Evolutionary conservation across 192 early-diverging fungal species (phyloP), one percentile per base, ranked within the genome.

Genomic region (Physocladia obscura): DNA sequence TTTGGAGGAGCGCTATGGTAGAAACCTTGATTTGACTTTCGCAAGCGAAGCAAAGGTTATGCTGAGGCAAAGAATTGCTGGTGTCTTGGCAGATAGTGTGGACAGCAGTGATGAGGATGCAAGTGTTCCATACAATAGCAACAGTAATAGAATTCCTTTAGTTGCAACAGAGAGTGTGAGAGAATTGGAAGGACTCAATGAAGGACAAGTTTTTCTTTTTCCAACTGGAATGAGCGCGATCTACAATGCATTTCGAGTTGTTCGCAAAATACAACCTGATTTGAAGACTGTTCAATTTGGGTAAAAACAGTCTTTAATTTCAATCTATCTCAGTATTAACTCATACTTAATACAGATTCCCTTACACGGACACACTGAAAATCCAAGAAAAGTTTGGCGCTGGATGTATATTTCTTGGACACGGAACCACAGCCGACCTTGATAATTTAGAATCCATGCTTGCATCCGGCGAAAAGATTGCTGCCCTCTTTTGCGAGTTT

Each of bases 331-430:
- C 21, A 48, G 4, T 44, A 5, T 57, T 57, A 2, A 44, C n/a
- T 73, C 22, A 31, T 17, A 69, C 37, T 73, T 44, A 21, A 4
- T 27, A 1, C 67, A 91, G 89, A 0, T 98, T 98, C 70, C 90
- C 94, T 4, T 98, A 98, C 79, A 87, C 90, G 1, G 96, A 98
- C 74, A 95, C 94, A n/a, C 82, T 98, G 26, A 98, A 98, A 78
- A 92, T 98, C 38, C 84, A 96, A 59, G 77, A 98, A 77, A 95
- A 96, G 76, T 96, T 97, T 82, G 95, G 94, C 0, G 77, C 90
- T 47, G 94, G 96, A 27, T 91, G 88, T 48, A 81, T 91, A 73
- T 95, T 97, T 73, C 87, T 91, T 56, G 95, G 93, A n/a, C 75
- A 90, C 58, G 94, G 94, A 36, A 88, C 90, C 44, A 81, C 81